phyloP scores from a whole-genome alignment of 768 basidiomycete species.

The Tulasnella sp. region DNA sequence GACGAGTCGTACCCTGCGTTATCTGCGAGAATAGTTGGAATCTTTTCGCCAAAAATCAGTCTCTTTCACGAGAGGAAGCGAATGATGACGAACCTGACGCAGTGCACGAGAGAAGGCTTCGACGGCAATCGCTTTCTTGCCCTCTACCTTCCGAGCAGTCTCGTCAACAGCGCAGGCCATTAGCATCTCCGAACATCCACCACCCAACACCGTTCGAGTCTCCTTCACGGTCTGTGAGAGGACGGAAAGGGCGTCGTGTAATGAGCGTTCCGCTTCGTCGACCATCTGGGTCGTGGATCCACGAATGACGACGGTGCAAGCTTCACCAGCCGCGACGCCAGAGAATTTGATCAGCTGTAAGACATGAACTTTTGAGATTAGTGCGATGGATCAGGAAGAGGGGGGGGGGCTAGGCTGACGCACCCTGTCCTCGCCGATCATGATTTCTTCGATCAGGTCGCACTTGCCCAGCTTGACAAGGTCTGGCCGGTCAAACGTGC shows the following conservation, averaged over 20 bases:
- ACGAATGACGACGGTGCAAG: constrained; percentile 95
- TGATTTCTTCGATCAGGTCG: constrained; percentile 95
- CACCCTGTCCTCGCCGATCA: constrained; percentile 99
- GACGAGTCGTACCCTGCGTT: constrained; percentile 98
- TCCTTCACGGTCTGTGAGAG: constrained; percentile 97
- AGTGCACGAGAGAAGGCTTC: constrained; percentile 88
- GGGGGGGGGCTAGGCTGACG: constrained; percentile 25
- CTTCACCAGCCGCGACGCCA: constrained; percentile 94
- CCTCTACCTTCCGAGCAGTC: constrained; percentile 73
- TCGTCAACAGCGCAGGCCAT: constrained; percentile 96
- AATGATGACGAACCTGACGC: constrained; percentile 45
- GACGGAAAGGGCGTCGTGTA: constrained; percentile 96
- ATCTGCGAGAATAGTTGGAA: constrained; percentile 94
- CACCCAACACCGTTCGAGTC: constrained; percentile 88
- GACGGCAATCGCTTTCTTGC: constrained; percentile 93
- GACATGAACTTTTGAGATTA: neutral
- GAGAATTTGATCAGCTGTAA: constrained; percentile 96
- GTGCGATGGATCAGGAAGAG: neutral
- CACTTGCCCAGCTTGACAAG: constrained; percentile 89
- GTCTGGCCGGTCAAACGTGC: constrained; percentile 90
- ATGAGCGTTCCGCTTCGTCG: constrained; percentile 94
- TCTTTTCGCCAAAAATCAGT: constrained; percentile 43
- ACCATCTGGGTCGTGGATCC: constrained; percentile 99
- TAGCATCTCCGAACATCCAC: constrained; percentile 96
- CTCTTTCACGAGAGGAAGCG: neutral